Percentiles rank a stretch among this genome's conserved stretches.
These are phyloP conservation scores for Lactarius vividus DNA, from an alignment of 768 basidiomycete genomes.

Conservation along the genomic window DNA sequence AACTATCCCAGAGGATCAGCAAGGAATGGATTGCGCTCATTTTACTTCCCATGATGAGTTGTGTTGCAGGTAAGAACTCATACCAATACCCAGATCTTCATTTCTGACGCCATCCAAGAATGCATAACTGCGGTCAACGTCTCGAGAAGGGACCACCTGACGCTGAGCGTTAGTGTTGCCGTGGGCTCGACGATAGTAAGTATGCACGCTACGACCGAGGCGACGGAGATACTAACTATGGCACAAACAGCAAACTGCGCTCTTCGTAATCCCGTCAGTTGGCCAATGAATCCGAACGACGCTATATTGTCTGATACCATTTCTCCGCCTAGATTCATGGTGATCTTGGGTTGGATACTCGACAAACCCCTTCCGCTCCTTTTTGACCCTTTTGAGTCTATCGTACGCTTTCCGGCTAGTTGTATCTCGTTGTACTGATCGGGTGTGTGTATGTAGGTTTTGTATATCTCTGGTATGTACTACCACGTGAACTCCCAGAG, in stretches of 20 bases:
- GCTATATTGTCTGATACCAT: neutral
- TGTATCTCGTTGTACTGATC: neutral
- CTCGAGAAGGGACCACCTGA: conserved; percentile 81
- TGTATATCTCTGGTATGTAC: conserved; percentile 47
- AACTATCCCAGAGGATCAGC: conserved; percentile 63
- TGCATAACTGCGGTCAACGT: conserved; percentile 88
- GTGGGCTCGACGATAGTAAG: conserved; percentile 74
- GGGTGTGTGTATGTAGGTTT: conserved; percentile 26
- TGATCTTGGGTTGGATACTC: conserved; percentile 77
- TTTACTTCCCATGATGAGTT: conserved; percentile 79
- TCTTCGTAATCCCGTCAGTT: conserved; percentile 63
- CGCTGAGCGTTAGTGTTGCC: conserved; percentile 80
- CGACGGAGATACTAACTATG: conserved; percentile 2
- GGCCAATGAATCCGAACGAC: neutral
- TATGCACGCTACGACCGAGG: conserved; percentile 16
- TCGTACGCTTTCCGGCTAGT: conserved; percentile 33
- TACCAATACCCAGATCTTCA: neutral
- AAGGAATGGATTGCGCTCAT: conserved; percentile 91
- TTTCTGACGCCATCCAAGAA: conserved; percentile 44
- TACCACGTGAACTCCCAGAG: neutral
- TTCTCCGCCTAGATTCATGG: conserved; percentile 53
- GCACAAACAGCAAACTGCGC: conserved; percentile 59
- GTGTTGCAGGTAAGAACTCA: conserved; percentile 58
- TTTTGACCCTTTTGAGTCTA: conserved; percentile 85
- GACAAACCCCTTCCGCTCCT: conserved; percentile 76